A percentile compares a stretch with the other conserved stretches of the same genome.
These are phyloP conservation scores for Magnolia sinica DNA, from an alignment of 164 flowering plant species.

Conservation along the genomic window DNA sequence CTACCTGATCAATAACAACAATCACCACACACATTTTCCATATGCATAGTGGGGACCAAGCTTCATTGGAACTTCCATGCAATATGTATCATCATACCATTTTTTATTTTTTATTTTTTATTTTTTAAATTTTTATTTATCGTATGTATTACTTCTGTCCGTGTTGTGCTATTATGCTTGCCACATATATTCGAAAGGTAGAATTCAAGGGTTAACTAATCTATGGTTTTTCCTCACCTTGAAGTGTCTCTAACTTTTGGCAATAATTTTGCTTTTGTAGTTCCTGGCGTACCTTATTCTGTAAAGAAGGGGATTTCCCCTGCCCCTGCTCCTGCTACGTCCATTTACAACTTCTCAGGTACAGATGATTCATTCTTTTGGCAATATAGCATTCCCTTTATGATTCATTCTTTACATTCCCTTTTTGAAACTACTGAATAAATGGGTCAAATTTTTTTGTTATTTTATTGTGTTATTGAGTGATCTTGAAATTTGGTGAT, in stretches of 20 bases:
- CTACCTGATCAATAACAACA: too few relatives aligned
- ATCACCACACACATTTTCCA: too few relatives aligned
- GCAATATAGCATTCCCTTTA: neutral
- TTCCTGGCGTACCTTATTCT: slow-evolving; percentile 86
- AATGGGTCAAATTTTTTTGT: neutral
- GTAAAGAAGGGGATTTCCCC: slow-evolving; percentile 38
- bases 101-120: too few relatives aligned
- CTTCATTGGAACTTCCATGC: too few relatives aligned
- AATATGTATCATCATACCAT: too few relatives aligned
- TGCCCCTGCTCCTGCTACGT: slow-evolving; percentile 48
- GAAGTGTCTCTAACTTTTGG: slow-evolving; percentile 3
- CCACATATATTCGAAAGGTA: neutral
- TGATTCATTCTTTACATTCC: neutral
- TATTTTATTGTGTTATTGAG: neutral
- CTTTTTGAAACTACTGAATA: too few relatives aligned
- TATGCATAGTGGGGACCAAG: too few relatives aligned
- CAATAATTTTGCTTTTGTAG: slow-evolving; percentile 32
- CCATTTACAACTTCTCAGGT: slow-evolving; percentile 47
- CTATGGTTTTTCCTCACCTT: neutral
- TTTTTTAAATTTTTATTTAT: too few relatives aligned
- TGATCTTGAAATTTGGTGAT: neutral
- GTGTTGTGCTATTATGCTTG: too few relatives aligned
- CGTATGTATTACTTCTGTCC: too few relatives aligned
- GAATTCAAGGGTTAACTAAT: neutral
- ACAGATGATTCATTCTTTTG: slow-evolving; percentile 16